Conservation (phyloP, 768 basidiomycete species). For the Leucosporidium yakuticum region DNA sequence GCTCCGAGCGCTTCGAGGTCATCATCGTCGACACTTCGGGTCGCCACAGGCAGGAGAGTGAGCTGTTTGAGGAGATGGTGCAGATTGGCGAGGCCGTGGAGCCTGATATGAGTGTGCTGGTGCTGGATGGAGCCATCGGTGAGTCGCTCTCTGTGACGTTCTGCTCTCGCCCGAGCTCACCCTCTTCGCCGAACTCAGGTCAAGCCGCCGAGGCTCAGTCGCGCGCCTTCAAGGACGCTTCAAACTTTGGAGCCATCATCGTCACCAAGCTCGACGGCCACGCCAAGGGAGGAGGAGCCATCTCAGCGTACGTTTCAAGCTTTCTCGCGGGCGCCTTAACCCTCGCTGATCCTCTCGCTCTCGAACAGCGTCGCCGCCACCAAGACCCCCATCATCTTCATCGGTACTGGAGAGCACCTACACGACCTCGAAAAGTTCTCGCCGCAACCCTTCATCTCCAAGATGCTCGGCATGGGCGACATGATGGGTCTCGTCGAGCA, state of each 20-base stretch:
- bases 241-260: slow-evolving; percentile 96
- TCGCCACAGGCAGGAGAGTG: slow-evolving; percentile 91
- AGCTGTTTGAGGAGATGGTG: slow-evolving; percentile 96
- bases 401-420: slow-evolving; percentile 96
- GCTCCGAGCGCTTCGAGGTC: slow-evolving; percentile 95
- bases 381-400: slow-evolving; percentile 96
- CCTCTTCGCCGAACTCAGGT: slow-evolving; percentile 48
- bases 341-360: no score
- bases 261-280: slow-evolving; percentile 99
- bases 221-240: slow-evolving; percentile 93
- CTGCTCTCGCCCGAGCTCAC: neutral
- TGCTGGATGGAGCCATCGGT: slow-evolving; percentile 95
- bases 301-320: slow-evolving; percentile 73
- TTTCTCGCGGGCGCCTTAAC: neutral
- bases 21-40: slow-evolving; percentile 99
- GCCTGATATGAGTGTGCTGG: slow-evolving; percentile 91
- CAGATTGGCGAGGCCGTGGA: slow-evolving; percentile 89
- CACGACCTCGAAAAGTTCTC: slow-evolving; percentile 92
- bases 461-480: slow-evolving; percentile 89
- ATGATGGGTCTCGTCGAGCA: slow-evolving; percentile 97
- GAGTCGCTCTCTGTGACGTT: neutral
- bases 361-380: slow-evolving; percentile 83
- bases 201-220: slow-evolving; percentile 97
- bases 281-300: slow-evolving; percentile 97
- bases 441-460: slow-evolving; percentile 95